Evolutionary conservation across 2,329 filamentous ascomycete genomes (phyloP), one percentile per base, ranked within the genome.

Genomic region (Stylonectria norvegica): DNA sequence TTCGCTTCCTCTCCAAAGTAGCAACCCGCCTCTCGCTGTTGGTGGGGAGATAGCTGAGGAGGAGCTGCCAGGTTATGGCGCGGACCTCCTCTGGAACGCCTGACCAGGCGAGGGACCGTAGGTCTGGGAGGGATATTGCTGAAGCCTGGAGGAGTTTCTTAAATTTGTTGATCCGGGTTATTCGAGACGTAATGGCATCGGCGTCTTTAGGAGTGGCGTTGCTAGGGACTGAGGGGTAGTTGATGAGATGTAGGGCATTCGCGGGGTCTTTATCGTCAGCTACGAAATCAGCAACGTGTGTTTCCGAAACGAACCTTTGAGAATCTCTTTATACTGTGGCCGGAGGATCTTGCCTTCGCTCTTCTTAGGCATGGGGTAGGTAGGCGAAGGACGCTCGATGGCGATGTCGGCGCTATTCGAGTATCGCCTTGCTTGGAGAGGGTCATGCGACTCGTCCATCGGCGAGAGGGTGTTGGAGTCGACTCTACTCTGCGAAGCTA

Each of bases 21-120:
- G 87, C 79, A 6, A 97, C 87, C 38, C 94, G 81, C 48, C 93
- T 78, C 62, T 98, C 94, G 55, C 89, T 95, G 60, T 89, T 96
- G n/a, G 91, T 94, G 1, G 94, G 93, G 4, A 98, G 77, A 63
- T 98, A 98, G 42, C 91, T 93, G 17, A 98, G 79, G 15, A 98
- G 75, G 17, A 98, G 75, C 65, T 97, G 90, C 93, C 93, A 98
- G n/a, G 91, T 93, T 85, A 98, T 96, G 36, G 93, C 89, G 40
- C 94, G 87, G 14, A 98, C 89, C 69, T 98, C 94, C 55, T 89
- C 85, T 0, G 93, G 94, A 23, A 97, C 79, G 10, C 93, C 93
- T 37, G 90, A 93, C 93, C 94, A 98, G 20, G 93, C 89, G 20
- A 89, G 74, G 42, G 89, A 76, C 48, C 93, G 80, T 17, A 98